Percentiles rank a stretch among this genome's conserved stretches.
phyloP scores from a whole-genome alignment of 2,329 filamentous ascomycete genomes.

The Neofusicoccum cordaticola region DNA sequence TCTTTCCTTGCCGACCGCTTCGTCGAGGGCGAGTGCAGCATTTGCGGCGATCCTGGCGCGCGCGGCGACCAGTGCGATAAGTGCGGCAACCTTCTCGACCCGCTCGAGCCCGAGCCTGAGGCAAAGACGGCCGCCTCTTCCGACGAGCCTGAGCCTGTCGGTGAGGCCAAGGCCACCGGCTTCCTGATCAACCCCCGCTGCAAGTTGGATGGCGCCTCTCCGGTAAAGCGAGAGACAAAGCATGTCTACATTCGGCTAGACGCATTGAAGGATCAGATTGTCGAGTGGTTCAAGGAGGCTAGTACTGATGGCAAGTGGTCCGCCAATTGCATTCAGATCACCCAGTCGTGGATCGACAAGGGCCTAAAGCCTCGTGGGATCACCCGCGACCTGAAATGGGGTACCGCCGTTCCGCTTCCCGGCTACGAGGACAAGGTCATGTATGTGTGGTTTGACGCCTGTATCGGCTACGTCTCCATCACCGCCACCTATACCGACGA shows the following conservation, averaged over 20 bases:
- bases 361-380: slow-evolving; percentile 85
- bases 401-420: slow-evolving; percentile 59
- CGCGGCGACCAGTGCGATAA: slow-evolving; percentile 56
- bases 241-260: slow-evolving; percentile 89
- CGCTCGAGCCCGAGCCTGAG: slow-evolving; percentile 37
- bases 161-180: slow-evolving; percentile 16
- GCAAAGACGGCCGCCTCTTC: not conserved
- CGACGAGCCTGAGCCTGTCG: slow-evolving; percentile 10
- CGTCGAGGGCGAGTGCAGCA: slow-evolving; percentile 74
- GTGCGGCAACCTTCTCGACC: slow-evolving; percentile 48
- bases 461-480: slow-evolving; percentile 93
- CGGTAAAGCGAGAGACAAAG: slow-evolving; percentile 77
- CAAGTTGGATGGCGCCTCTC: slow-evolving; percentile 83
- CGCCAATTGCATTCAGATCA: slow-evolving; percentile 71
- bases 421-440: slow-evolving; percentile 76
- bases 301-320: slow-evolving; percentile 75
- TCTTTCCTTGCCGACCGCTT: slow-evolving; percentile 56
- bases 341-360: slow-evolving; percentile 76
- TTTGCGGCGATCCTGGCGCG: slow-evolving; percentile 58
- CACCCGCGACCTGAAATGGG: slow-evolving; percentile 91
- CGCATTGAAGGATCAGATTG: slow-evolving; percentile 72
- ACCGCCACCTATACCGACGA: slow-evolving; percentile 84
- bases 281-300: slow-evolving; percentile 72
- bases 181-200: slow-evolving; percentile 63
- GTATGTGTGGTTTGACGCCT: slow-evolving; percentile 92